These are phyloP conservation scores for Linderina pennispora DNA, from an alignment of 192 early-diverging fungal genomes.

Conservation along the genomic window DNA sequence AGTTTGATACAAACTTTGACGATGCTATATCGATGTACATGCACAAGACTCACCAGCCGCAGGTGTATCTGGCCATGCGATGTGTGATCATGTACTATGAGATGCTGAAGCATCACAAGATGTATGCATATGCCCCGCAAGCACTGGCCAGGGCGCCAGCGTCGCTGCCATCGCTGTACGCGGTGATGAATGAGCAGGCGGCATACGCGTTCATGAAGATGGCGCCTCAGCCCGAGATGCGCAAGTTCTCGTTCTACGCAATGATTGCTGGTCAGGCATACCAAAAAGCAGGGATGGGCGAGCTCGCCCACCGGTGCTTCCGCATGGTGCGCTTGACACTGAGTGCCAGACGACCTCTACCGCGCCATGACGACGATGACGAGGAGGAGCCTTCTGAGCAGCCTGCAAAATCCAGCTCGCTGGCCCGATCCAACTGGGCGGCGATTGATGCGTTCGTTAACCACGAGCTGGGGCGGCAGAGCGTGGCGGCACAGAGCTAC, in stretches of 20 bases:
- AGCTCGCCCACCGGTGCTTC: slow-evolving; percentile 78
- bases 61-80: slow-evolving; percentile 62
- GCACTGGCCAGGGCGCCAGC: slow-evolving; percentile 40
- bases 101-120: slow-evolving; percentile 62
- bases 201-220: slow-evolving; percentile 69
- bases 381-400: neutral
- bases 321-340: slow-evolving; percentile 36
- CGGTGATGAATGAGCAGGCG: slow-evolving; percentile 85
- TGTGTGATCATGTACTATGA: slow-evolving; percentile 76
- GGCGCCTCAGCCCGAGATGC: slow-evolving; percentile 55
- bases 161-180: slow-evolving; percentile 58
- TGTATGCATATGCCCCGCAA: slow-evolving; percentile 63
- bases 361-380: neutral
- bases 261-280: slow-evolving; percentile 83
- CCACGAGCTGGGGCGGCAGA: slow-evolving; percentile 79
- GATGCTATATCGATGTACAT: slow-evolving; percentile 67
- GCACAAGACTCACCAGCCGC: slow-evolving; percentile 47
- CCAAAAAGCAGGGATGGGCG: slow-evolving; percentile 65
- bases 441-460: slow-evolving; percentile 82
- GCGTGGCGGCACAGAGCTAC: slow-evolving; percentile 66
- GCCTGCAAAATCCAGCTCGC: neutral
- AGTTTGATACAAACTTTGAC: slow-evolving; percentile 58
- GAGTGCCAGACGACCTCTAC: too few relatives aligned
- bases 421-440: slow-evolving; percentile 22
- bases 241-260: slow-evolving; percentile 88